These are phyloP conservation scores for Salvia rosmarinus DNA, from an alignment of 257 asterid genomes.

Conservation along the genomic window DNA sequence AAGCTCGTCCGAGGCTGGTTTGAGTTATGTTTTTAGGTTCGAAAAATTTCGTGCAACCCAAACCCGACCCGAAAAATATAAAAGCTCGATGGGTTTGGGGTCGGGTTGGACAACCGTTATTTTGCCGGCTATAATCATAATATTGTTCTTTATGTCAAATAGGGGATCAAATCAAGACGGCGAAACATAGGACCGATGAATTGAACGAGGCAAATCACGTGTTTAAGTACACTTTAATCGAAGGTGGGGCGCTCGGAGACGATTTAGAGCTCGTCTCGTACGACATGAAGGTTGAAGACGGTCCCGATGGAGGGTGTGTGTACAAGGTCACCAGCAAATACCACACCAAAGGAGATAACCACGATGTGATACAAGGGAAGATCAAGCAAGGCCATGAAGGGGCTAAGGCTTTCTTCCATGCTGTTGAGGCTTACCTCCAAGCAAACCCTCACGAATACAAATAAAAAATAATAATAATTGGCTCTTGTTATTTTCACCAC, in stretches of 20 bases:
- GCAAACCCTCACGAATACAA: conserved; percentile 36
- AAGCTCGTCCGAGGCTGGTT: too few species aligned
- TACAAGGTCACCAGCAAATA: not conserved
- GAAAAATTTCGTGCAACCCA: too few species aligned
- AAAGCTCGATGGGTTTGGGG: too few species aligned
- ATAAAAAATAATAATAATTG: not conserved
- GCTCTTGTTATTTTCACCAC: not conserved
- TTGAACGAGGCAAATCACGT: too few species aligned
- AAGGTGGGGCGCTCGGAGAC: too few species aligned
- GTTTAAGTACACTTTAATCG: too few species aligned
- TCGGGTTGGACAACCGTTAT: too few species aligned
- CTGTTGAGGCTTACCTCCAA: conserved; percentile 40
- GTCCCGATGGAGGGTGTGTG: conserved; percentile 26
- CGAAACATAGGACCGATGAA: conserved; percentile 50
- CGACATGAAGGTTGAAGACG: conserved; percentile 36
- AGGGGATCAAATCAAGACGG: not conserved
- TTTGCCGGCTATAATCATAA: too few species aligned
- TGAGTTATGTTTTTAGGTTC: too few species aligned
- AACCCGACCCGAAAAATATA: too few species aligned
- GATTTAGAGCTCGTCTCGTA: conserved; percentile 45
- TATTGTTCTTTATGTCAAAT: too few species aligned
- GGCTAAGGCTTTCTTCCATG: conserved; percentile 33
- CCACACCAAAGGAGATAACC: conserved; percentile 39
- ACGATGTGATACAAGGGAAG: conserved; percentile 35
- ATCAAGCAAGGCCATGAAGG: conserved; percentile 37